These are phyloP conservation scores for Capsicum rhomboideum DNA, from an alignment of 257 asterid species.

Conservation along the genomic window DNA sequence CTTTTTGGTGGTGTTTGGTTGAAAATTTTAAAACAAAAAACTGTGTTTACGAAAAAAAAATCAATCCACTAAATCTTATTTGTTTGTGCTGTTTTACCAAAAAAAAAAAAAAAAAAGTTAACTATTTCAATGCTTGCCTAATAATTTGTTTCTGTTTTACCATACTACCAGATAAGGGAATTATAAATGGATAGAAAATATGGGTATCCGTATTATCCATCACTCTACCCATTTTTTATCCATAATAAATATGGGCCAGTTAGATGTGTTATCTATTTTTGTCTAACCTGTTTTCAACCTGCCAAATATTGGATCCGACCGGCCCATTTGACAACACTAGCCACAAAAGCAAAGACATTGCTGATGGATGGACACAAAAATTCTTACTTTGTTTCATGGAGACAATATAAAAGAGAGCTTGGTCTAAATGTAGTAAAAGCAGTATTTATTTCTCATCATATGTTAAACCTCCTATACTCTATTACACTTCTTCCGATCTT, in stretches of 20 bases:
- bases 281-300: not conserved
- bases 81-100: not conserved
- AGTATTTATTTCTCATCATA: not conserved
- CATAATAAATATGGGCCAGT: not conserved
- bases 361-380: not conserved
- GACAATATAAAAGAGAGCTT: not conserved
- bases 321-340: not conserved
- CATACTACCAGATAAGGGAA: not conserved
- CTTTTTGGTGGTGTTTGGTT: not conserved
- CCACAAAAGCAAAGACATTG: not conserved
- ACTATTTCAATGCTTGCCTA: not conserved
- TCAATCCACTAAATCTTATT: not conserved
- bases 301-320: not conserved
- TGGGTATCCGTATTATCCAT: not conserved
- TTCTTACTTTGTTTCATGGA: not conserved
- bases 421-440: not conserved
- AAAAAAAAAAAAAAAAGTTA: not conserved
- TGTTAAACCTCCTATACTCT: not conserved
- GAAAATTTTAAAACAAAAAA: not conserved
- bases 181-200: not conserved
- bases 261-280: not conserved
- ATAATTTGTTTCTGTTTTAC: not conserved
- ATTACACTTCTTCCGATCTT: not conserved
- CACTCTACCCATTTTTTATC: not conserved
- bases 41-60: not conserved